Evolutionary conservation across 163 green algal genomes (phyloP), one percentile per base, ranked within the genome.

Genomic region (Chlorella variabilis): DNA sequence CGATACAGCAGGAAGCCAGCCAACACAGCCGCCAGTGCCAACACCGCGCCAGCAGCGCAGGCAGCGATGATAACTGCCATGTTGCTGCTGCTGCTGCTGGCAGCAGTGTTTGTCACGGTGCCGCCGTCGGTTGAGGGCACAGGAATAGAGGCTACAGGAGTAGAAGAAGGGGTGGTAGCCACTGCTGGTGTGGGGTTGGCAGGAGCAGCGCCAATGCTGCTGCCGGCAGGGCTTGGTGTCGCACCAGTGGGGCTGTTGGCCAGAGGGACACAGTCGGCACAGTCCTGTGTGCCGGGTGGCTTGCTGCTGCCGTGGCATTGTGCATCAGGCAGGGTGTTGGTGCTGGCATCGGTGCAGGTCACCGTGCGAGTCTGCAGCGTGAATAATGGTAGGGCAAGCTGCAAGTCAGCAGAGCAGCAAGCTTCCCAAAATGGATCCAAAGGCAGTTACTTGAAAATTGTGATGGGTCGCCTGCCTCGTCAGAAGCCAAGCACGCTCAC

Each of bases 351-450:
- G 42, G 41, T 36, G 76, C 76, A 82, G 3, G 62, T 25, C n/a
- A 69, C 62, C 2, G 11, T 59, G 48, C 76, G 76, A 25, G 75
- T 74, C 75, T 81, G 61, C 61, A 65, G 41, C 45, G n/a, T n/a
- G n/a, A n/a, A n/a, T n/a, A n/a, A n/a, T n/a, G n/a, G n/a, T n/a
- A n/a, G n/a, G n/a, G n/a, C n/a, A n/a, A n/a, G n/a, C n/a, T n/a
- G n/a, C n/a, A n/a, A n/a, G n/a, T n/a, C n/a, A n/a, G n/a, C n/a
- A n/a, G n/a, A n/a, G n/a, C n/a, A n/a, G n/a, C n/a, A n/a, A n/a
- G n/a, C n/a, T n/a, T n/a, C n/a, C n/a, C n/a, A n/a, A n/a, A n/a
- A n/a, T n/a, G n/a, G n/a, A n/a, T n/a, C n/a, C n/a, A n/a, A n/a
- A n/a, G n/a, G n/a, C n/a, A n/a, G n/a, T n/a, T n/a, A n/a, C n/a